Conservation (phyloP, 169 alveolate genomes). For the Eimeria nieschulzi region DNA sequence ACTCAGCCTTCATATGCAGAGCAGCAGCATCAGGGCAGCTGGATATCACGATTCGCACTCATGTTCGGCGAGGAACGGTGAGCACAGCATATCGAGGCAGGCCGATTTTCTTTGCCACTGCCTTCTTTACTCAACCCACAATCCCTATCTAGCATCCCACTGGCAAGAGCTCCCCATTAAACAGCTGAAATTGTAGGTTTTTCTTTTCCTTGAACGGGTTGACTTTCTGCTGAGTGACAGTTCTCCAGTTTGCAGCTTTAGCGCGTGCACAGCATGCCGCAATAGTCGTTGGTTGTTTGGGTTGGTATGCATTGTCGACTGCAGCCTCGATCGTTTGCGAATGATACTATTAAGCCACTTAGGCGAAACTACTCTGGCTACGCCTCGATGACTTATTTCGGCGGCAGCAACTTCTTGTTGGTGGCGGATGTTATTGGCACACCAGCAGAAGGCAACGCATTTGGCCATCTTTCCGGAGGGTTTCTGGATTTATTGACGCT, state of each 20-base stretch:
- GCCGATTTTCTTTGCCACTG: too few relatives aligned
- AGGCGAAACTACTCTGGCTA: constrained; percentile 9
- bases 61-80: constrained; percentile 60
- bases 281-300: too few relatives aligned
- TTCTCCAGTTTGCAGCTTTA: too few relatives aligned
- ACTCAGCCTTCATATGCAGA: constrained; percentile 56
- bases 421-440: constrained; percentile 38
- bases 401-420: constrained; percentile 34
- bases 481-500: constrained; percentile 47
- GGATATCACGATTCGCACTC: constrained; percentile 44
- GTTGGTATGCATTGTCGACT: neutral
- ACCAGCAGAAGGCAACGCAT: constrained; percentile 27
- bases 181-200: too few relatives aligned
- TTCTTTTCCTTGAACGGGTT: too few relatives aligned
- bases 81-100: neutral
- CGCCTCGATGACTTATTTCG: constrained; percentile 36
- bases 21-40: constrained; percentile 39
- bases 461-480: constrained; percentile 48
- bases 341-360: constrained; percentile 8
- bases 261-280: too few relatives aligned
- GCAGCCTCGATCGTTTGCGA: constrained; percentile 46
- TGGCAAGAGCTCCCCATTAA: too few relatives aligned
- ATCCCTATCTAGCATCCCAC: too few relatives aligned
- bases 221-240: too few relatives aligned
- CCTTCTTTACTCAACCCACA: too few relatives aligned